A percentile compares a stretch with the other conserved stretches of the same genome.
phyloP scores from a whole-genome alignment of 805 yeast genomes.

The Yarrowia hollandica region DNA sequence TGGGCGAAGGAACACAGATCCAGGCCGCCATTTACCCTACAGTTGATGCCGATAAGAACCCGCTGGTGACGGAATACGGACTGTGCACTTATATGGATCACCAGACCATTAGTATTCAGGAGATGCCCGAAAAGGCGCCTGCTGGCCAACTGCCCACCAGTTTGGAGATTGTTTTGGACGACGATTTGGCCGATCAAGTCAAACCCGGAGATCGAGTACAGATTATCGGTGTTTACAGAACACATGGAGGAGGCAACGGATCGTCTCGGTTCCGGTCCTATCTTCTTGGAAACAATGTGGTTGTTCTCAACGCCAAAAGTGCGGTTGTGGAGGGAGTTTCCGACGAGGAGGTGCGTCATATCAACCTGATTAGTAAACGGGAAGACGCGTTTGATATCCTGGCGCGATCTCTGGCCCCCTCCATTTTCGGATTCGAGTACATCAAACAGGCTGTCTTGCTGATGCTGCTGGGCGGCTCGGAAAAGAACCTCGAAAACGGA shows the following conservation, averaged over 20 bases:
- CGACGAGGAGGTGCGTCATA: slow-evolving; percentile 81
- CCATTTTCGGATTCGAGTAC: slow-evolving; percentile 89
- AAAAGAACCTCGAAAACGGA: slow-evolving; percentile 90
- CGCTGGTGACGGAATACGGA: slow-evolving; percentile 87
- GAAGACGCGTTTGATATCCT: slow-evolving; percentile 73
- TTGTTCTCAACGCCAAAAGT: slow-evolving; percentile 82
- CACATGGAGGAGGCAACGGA: slow-evolving; percentile 71
- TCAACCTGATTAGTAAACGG: slow-evolving; percentile 72
- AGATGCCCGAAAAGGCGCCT: slow-evolving; percentile 97
- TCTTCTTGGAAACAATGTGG: slow-evolving; percentile 85
- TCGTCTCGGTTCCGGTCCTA: slow-evolving; percentile 76
- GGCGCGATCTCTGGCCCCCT: slow-evolving; percentile 88
- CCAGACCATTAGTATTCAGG: slow-evolving; percentile 90
- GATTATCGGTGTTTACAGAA: slow-evolving; percentile 89
- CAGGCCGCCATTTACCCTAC: slow-evolving; percentile 89
- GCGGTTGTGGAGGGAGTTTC: slow-evolving; percentile 62
- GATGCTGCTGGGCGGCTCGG: slow-evolving; percentile 91
- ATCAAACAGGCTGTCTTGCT: slow-evolving; percentile 88
- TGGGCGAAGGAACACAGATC: slow-evolving; percentile 79
- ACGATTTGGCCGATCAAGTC: slow-evolving; percentile 85
- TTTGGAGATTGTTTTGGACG: slow-evolving; percentile 88
- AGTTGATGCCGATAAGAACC: slow-evolving; percentile 88
- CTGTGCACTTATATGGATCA: slow-evolving; percentile 90
- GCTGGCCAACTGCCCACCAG: slow-evolving; percentile 97
- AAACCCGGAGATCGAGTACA: slow-evolving; percentile 97